These are phyloP conservation scores for Camellia granthamiana DNA, from an alignment of 148 eudicot genomes.

Conservation along the genomic window DNA sequence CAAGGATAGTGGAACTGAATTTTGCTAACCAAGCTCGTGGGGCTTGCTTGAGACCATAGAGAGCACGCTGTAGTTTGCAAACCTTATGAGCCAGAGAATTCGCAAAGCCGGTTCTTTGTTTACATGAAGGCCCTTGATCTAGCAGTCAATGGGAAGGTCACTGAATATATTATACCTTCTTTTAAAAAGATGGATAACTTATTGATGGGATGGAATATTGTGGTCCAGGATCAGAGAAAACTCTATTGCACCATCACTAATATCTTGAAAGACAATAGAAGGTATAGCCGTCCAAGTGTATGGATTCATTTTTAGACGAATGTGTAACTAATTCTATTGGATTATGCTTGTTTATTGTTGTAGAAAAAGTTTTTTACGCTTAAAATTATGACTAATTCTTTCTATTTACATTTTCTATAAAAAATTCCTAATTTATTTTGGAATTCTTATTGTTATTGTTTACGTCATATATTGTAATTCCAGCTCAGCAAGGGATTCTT, in stretches of 20 bases:
- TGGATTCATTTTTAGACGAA: background rate
- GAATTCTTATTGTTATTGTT: background rate
- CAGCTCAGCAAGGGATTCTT: constrained; percentile 83
- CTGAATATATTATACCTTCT: constrained; percentile 72
- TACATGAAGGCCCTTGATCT: constrained; percentile 88
- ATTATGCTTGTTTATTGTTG: background rate
- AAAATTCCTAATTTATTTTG: background rate
- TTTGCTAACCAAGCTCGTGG: too few relatives aligned
- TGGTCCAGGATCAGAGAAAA: constrained; percentile 70
- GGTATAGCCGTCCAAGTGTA: constrained; percentile 32
- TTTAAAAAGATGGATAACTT: constrained; percentile 74
- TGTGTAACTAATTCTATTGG: background rate
- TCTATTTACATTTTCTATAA: background rate
- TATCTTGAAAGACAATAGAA: constrained; percentile 73
- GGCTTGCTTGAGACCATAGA: too few relatives aligned
- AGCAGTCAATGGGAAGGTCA: constrained; percentile 66
- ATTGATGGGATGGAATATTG: constrained; percentile 86
- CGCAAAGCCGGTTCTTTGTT: constrained; percentile 67
- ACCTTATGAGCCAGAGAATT: constrained; percentile 40
- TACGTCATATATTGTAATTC: constrained; percentile 15
- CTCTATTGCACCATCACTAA: constrained; percentile 64
- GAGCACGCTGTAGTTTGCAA: too few relatives aligned
- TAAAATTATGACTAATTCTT: background rate
- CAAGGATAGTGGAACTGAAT: too few relatives aligned
- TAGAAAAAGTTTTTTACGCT: background rate